phyloP scores from a whole-genome alignment of 2,329 filamentous ascomycete species.

The Alternaria sp. region DNA sequence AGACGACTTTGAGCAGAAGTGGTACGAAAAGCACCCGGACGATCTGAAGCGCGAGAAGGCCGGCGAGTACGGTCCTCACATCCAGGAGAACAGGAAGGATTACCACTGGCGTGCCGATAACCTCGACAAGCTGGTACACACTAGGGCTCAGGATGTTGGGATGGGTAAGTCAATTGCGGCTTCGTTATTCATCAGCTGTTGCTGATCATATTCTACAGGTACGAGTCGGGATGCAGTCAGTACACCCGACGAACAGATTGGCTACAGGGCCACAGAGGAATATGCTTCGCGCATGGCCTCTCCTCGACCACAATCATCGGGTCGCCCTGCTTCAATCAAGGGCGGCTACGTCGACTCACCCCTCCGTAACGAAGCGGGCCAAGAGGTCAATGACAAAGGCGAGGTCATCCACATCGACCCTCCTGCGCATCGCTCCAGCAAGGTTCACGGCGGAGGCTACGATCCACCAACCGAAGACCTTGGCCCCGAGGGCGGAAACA shows the following conservation, averaged over 20 bases:
- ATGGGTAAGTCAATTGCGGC: conserved; percentile 54
- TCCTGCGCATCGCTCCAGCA: conserved; percentile 56
- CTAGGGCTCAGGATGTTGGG: conserved; percentile 59
- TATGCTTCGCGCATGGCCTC: conserved; percentile 78
- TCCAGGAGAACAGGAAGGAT: conserved; percentile 68
- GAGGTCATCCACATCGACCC: conserved; percentile 81
- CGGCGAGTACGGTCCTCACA: conserved; percentile 65
- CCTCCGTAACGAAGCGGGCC: conserved; percentile 55
- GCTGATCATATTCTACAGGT: conserved; percentile 62
- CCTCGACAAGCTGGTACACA: conserved; percentile 86
- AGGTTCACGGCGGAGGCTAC: conserved; percentile 57
- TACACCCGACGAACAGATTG: conserved; percentile 89
- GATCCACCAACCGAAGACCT: conserved; percentile 61
- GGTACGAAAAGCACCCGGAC: conserved; percentile 92
- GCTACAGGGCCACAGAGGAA: conserved; percentile 85
- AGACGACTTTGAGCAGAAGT: conserved; percentile 87
- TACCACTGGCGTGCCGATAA: conserved; percentile 90
- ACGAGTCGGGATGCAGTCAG: conserved; percentile 67
- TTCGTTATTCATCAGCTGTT: conserved; percentile 49
- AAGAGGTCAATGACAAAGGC: conserved; percentile 59
- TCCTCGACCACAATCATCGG: conserved; percentile 63
- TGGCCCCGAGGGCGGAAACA: conserved; percentile 54
- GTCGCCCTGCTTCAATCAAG: conserved; percentile 53
- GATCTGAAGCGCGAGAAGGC: conserved; percentile 75
- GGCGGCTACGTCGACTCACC: conserved; percentile 58